Evolutionary conservation across 495 filamentous ascomycete species (phyloP).

Genomic region (Hyaloscypha hepaticicola): DNA sequence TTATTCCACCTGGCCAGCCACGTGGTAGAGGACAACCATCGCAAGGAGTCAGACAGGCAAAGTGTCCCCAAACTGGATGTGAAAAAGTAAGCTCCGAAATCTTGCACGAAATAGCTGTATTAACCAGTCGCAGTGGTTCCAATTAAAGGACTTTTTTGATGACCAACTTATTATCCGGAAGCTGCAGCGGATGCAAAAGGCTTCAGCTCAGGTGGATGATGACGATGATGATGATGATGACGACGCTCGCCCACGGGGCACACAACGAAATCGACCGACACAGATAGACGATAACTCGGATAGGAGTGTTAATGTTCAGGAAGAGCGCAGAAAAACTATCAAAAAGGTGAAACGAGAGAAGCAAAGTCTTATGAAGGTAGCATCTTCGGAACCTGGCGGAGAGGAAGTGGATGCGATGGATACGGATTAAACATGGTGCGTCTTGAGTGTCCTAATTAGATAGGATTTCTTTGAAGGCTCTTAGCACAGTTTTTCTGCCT

Average conservation of each 20-base stretch:
- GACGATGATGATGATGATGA: constrained; percentile 34
- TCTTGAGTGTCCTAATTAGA: not conserved
- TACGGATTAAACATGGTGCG: constrained; percentile 3
- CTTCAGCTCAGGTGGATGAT: constrained; percentile 35
- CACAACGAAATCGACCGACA: constrained; percentile 6
- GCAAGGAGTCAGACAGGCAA: constrained; percentile 28
- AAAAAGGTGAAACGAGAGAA: constrained; percentile 18
- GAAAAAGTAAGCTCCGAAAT: constrained; percentile 24
- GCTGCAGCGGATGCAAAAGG: constrained; percentile 38
- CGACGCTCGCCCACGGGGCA: constrained; percentile 11
- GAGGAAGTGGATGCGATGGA: constrained; percentile 13
- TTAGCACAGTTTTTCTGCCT: not conserved
- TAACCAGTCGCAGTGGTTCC: constrained; percentile 31
- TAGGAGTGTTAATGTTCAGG: not conserved
- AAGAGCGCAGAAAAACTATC: constrained; percentile 1
- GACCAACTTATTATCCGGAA: constrained; percentile 40
- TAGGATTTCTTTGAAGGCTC: not conserved
- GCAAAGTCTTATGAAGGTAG: not conserved
- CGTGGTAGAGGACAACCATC: constrained; percentile 2
- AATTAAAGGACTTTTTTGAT: constrained; percentile 35
- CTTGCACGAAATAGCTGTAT: constrained; percentile 12
- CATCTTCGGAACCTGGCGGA: constrained; percentile 9
- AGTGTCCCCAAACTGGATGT: constrained; percentile 46
- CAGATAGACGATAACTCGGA: constrained; percentile 17
- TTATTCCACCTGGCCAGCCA: not conserved